Evolutionary conservation across 1,284 basidiomycete species (phyloP).

Genomic region (Coriolopsis trogii): DNA sequence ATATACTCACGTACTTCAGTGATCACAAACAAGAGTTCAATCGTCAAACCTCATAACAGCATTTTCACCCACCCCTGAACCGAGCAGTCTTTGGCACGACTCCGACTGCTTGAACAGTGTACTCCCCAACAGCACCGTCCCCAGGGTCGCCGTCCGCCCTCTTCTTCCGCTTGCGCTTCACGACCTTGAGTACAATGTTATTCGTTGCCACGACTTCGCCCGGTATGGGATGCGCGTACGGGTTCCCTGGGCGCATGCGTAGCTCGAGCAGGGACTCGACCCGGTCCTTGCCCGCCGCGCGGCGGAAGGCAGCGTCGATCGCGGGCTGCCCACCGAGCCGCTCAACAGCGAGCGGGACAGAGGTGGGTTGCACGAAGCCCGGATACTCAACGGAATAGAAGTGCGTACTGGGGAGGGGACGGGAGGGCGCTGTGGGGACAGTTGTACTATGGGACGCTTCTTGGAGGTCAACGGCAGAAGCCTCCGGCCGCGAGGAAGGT

Average conservation of each 20-base stretch:
- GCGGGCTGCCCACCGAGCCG: constrained; percentile 69
- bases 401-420: constrained; percentile 57
- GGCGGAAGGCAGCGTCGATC: constrained; percentile 77
- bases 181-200: constrained; percentile 82
- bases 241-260: constrained; percentile 68
- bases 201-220: constrained; percentile 77
- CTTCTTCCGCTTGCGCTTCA: constrained; percentile 63
- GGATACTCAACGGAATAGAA: constrained; percentile 91
- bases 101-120: constrained; percentile 78
- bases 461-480: not conserved
- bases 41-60: too few species aligned
- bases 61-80: constrained; percentile 86
- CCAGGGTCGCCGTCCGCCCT: constrained; percentile 31
- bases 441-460: too few species aligned
- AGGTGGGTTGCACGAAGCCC: constrained; percentile 72
- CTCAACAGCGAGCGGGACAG: constrained; percentile 64
- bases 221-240: constrained; percentile 80
- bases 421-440: constrained; percentile 39
- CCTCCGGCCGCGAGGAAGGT: not conserved
- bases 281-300: constrained; percentile 50
- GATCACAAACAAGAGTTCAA: not conserved
- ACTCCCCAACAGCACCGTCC: constrained; percentile 66
- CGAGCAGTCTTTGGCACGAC: constrained; percentile 81
- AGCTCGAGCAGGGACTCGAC: constrained; percentile 73
- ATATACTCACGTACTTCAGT: not conserved